Percentiles rank a stretch among this genome's conserved stretches.
Conservation (phyloP, 1,139 yeast genomes). For the Diutina sp. region DNA sequence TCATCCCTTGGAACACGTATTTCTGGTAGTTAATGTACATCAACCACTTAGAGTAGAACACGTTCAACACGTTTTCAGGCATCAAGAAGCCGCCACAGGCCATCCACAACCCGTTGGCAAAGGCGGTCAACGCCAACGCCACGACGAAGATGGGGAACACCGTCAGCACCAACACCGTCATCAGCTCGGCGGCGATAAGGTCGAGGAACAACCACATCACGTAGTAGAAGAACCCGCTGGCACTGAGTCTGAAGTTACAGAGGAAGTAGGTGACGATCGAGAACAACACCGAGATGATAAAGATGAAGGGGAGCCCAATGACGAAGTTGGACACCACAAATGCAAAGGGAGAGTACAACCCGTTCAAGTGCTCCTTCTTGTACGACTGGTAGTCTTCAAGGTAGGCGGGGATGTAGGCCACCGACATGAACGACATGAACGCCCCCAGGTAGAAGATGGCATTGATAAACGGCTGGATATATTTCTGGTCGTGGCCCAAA, state of each 20-base stretch:
- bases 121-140: slow-evolving; percentile 25
- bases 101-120: slow-evolving; percentile 32
- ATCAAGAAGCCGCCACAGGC: slow-evolving; percentile 29
- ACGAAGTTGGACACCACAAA: slow-evolving; percentile 21
- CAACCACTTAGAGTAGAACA: slow-evolving; percentile 26
- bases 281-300: slow-evolving; percentile 18
- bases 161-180: slow-evolving; percentile 22
- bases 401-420: slow-evolving; percentile 28
- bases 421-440: slow-evolving; percentile 31
- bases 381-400: slow-evolving; percentile 20
- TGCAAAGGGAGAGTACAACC: slow-evolving; percentile 23
- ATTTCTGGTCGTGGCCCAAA: slow-evolving; percentile 14
- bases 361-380: slow-evolving; percentile 20
- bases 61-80: slow-evolving; percentile 17
- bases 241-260: slow-evolving; percentile 16
- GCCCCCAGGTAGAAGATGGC: slow-evolving; percentile 31
- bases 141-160: slow-evolving; percentile 23
- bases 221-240: slow-evolving; percentile 18
- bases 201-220: slow-evolving; percentile 26
- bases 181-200: slow-evolving; percentile 26
- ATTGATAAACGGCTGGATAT: slow-evolving; percentile 23
- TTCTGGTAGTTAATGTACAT: slow-evolving; percentile 28
- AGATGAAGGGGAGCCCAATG: slow-evolving; percentile 25
- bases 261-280: slow-evolving; percentile 21
- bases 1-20: slow-evolving; percentile 30